Evolutionary conservation across 179 eudicot genomes (phyloP), one percentile per base, ranked within the genome.

Genomic region (Silene noctiflora): DNA sequence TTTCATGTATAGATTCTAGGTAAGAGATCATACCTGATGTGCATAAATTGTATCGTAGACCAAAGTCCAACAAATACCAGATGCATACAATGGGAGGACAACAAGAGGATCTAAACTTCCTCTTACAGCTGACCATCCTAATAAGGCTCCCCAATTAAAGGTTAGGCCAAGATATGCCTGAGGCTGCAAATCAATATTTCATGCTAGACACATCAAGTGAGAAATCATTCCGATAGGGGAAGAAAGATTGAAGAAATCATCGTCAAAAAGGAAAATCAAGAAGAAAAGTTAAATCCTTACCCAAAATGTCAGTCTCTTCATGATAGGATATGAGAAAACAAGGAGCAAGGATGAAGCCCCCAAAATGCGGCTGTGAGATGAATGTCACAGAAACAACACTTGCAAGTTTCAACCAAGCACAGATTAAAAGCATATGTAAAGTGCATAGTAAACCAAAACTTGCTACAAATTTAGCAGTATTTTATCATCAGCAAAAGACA

Each of bases 1-100:
- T n/a, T n/a, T n/a, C n/a, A n/a, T n/a, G n/a, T n/a, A n/a, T 27
- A 27, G 29, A 27, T 27, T 27, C 1, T 69, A 0, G 71, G 14
- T 44, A 56, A 77, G 58, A 65, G 72, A 69, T 46, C 79, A 31
- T 91, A 93, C 98, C 98, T 93, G 98, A 74, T 93, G 98, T 55
- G 99, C 97, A 91, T 95, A 95, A 75, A 95, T 91, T n/a, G 99
- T 95, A 79, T 95, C 99, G 76, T 93, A 95, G 51, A 93, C 91
- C 81, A 93, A 88, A 19, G 99, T 95, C 97, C 99, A 95, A 82
- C 80, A 92, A 62, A 95, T 88, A 76, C 99, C 99, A 79, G 97
- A 93, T 53, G 85, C 33, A 78, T 95, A 95, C 77, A 95, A 84
- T n/a, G 99, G 99, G 61, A 92, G 56, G 56, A 95, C 92, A 60